Evolutionary conservation across 371 early-diverging fungal species (phyloP).

Genomic region (Syncephalastrum sp.): DNA sequence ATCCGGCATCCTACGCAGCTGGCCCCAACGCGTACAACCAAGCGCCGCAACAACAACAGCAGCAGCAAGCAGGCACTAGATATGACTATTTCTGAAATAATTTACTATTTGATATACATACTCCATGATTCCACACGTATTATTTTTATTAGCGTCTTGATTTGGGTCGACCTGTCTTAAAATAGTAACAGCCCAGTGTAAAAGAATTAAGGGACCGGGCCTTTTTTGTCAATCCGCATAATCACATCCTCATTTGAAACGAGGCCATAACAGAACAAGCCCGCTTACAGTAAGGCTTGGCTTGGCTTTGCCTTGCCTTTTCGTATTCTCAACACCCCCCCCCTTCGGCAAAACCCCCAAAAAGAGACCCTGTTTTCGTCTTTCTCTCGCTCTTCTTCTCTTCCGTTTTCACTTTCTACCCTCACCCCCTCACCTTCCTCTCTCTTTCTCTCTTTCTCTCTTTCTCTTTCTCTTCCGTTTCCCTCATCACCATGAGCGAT

Average conservation of each 20-base stretch:
- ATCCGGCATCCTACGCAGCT: conserved; percentile 11
- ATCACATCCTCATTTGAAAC: too few relatives aligned
- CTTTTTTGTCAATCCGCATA: too few relatives aligned
- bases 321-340: too few relatives aligned
- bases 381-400: conserved; percentile 1
- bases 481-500: conserved; percentile 15
- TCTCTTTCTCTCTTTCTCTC: conserved; percentile 1
- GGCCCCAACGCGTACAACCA: conserved; percentile 3
- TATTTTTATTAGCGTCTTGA: too few relatives aligned
- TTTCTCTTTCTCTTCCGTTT: conserved; percentile 4
- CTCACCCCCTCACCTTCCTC: conserved; percentile 1
- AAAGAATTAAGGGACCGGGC: too few relatives aligned
- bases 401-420: conserved; percentile 2
- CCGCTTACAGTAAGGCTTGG: too few relatives aligned
- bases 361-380: neutral
- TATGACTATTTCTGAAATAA: conserved; percentile 10
- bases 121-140: too few relatives aligned
- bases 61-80: conserved; percentile 5
- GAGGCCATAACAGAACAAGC: too few relatives aligned
- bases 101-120: conserved; percentile 1
- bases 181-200: too few relatives aligned
- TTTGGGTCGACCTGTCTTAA: too few relatives aligned
- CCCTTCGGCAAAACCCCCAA: too few relatives aligned
- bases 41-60: conserved; percentile 6
- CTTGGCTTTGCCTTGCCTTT: too few relatives aligned